Percentiles rank a stretch among this genome's conserved stretches.
These are phyloP conservation scores for Boletus vermiculosoides DNA, from an alignment of 768 basidiomycete genomes.

Conservation along the genomic window DNA sequence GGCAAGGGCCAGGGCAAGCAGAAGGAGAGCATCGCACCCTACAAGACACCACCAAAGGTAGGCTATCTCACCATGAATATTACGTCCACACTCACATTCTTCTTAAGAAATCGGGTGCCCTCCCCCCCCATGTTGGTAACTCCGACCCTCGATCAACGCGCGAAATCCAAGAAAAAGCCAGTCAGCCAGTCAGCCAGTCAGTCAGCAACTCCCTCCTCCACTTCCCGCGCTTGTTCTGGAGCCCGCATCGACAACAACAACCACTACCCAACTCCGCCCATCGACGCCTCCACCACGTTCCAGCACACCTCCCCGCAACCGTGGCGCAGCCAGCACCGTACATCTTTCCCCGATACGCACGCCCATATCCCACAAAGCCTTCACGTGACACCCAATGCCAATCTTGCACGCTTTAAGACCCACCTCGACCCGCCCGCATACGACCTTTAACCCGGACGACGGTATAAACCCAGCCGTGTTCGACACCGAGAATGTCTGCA, in stretches of 20 bases:
- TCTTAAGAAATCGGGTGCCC: conserved; percentile 36
- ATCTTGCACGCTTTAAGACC: conserved; percentile 66
- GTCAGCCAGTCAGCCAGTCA: conserved; percentile 7
- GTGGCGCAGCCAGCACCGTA: conserved; percentile 26
- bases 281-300: conserved; percentile 40
- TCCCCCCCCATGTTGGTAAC: conserved; percentile 47
- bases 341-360: conserved; percentile 62
- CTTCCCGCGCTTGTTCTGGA: conserved; percentile 30
- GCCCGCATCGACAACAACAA: conserved; percentile 10
- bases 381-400: conserved; percentile 67
- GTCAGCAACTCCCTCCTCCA: conserved; percentile 17
- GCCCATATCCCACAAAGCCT: conserved; percentile 63
- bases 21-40: conserved; percentile 14
- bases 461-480: conserved; percentile 38
- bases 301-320: conserved; percentile 38
- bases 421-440: conserved; percentile 60
- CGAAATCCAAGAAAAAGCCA: conserved; percentile 23
- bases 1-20: conserved; percentile 19
- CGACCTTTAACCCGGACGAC: conserved; percentile 26
- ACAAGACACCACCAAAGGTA: conserved; percentile 32
- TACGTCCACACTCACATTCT: not conserved
- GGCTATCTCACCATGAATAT: not conserved
- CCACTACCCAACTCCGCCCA: conserved; percentile 18
- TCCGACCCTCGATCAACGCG: conserved; percentile 43
- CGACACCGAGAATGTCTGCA: conserved; percentile 40